phyloP scores from a whole-genome alignment of 1,139 yeast genomes.

The Scheffersomyces stambukii region DNA sequence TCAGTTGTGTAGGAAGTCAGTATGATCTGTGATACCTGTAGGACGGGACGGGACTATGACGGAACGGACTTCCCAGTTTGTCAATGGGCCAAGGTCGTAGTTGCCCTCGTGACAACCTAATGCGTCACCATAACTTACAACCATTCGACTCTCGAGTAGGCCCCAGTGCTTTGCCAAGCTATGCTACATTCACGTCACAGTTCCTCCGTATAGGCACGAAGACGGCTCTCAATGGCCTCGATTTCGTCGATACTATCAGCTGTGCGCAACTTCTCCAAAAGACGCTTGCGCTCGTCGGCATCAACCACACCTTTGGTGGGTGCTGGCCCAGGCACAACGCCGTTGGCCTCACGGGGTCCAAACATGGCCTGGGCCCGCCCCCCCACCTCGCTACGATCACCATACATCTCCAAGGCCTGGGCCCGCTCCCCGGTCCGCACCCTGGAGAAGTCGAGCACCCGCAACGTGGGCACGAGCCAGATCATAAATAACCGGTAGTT shows the following conservation, averaged over 20 bases:
- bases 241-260: constrained; percentile 75
- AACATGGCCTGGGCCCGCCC: constrained; percentile 10
- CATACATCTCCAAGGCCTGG: constrained; percentile 43
- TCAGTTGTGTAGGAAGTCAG: too few species aligned
- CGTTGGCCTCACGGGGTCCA: background rate
- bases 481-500: constrained; percentile 60
- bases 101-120: too few species aligned
- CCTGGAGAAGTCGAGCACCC: constrained; percentile 62
- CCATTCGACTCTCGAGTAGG: too few species aligned
- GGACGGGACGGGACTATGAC: too few species aligned
- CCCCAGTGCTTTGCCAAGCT: too few species aligned
- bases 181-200: too few species aligned
- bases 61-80: too few species aligned
- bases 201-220: too few species aligned
- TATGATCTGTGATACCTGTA: too few species aligned
- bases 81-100: too few species aligned
- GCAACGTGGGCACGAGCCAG: constrained; percentile 59
- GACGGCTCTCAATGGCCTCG: constrained; percentile 60
- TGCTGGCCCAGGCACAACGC: constrained; percentile 7
- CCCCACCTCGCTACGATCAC: constrained; percentile 17
- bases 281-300: constrained; percentile 47
- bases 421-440: constrained; percentile 54
- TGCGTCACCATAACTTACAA: too few species aligned
- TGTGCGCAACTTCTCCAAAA: constrained; percentile 50
- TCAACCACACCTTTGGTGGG: too few species aligned